Evolutionary conservation across 2,329 filamentous ascomycete genomes (phyloP).

Genomic region (Cladobotryum protrusum): DNA sequence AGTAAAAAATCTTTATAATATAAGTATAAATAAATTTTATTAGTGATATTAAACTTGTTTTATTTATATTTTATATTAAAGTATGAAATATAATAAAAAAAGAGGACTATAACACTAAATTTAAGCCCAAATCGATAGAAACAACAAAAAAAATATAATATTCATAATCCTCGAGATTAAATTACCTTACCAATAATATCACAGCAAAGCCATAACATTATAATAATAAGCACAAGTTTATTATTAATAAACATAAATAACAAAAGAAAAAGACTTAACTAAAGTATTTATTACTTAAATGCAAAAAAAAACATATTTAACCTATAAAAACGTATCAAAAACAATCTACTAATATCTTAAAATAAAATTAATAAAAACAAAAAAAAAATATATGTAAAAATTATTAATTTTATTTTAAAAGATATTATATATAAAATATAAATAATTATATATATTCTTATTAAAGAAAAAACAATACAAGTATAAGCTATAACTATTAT

Average conservation of each 20-base stretch:
- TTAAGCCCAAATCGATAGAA: too few species aligned
- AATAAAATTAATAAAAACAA: constrained; percentile 3
- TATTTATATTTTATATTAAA: background rate
- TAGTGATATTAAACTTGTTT: background rate
- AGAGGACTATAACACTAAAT: too few species aligned
- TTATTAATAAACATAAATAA: too few species aligned
- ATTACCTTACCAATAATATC: too few species aligned
- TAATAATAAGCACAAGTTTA: too few species aligned
- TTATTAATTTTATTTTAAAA: constrained; percentile 11
- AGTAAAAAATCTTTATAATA: background rate
- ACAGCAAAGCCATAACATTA: too few species aligned
- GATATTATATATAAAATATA: constrained; percentile 3
- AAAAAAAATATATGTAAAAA: constrained; percentile 8
- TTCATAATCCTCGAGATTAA: too few species aligned
- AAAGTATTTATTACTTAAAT: background rate
- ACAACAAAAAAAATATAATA: background rate
- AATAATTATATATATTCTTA: constrained; percentile 6
- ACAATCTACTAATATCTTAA: constrained; percentile 8
- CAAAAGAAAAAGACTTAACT: too few species aligned
- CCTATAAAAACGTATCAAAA: constrained; percentile 8
- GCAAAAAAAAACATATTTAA: constrained; percentile 3
- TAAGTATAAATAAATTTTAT: background rate
- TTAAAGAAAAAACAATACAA: too few species aligned
- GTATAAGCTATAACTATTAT: background rate
- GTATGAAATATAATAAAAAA: background rate